Percentiles rank a stretch among this genome's conserved stretches.
Conservation (phyloP, 768 basidiomycete species). For the Agrocybe chaxingu region DNA sequence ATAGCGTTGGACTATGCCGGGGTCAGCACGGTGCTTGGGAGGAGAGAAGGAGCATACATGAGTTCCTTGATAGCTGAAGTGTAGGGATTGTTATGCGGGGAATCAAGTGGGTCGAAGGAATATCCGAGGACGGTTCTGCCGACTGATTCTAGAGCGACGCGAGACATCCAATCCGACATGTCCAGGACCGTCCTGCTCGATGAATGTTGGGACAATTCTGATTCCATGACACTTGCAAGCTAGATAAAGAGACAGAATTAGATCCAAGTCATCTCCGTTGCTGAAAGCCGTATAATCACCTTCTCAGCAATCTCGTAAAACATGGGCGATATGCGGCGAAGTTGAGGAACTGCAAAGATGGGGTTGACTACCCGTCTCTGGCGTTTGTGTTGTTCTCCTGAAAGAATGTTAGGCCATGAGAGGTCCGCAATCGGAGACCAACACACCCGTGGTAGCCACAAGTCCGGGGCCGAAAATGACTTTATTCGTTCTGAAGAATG, state of each 20-base stretch:
- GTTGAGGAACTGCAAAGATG: conserved; percentile 43
- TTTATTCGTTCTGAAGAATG: conserved; percentile 34
- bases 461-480: conserved; percentile 46
- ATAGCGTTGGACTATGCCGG: conserved; percentile 38
- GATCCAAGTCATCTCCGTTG: too few relatives aligned
- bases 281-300: conserved; percentile 18
- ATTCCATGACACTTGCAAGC: too few relatives aligned
- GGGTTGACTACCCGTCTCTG: conserved; percentile 48
- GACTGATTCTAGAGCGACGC: conserved; percentile 41
- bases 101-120: conserved; percentile 45
- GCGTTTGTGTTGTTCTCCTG: conserved; percentile 32
- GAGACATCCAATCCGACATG: conserved; percentile 45
- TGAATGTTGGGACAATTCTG: background rate
- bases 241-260: too few relatives aligned
- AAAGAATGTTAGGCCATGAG: background rate
- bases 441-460: conserved; percentile 35
- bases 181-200: conserved; percentile 28
- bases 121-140: conserved; percentile 43
- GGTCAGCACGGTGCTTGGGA: conserved; percentile 2
- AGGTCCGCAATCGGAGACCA: background rate
- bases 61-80: conserved; percentile 42
- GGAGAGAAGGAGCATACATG: conserved; percentile 28
- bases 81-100: conserved; percentile 38
- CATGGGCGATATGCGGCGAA: conserved; percentile 40
- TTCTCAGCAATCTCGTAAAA: conserved; percentile 44